Conservation (phyloP, 169 alveolate species). For the Eimeria necatrix region DNA sequence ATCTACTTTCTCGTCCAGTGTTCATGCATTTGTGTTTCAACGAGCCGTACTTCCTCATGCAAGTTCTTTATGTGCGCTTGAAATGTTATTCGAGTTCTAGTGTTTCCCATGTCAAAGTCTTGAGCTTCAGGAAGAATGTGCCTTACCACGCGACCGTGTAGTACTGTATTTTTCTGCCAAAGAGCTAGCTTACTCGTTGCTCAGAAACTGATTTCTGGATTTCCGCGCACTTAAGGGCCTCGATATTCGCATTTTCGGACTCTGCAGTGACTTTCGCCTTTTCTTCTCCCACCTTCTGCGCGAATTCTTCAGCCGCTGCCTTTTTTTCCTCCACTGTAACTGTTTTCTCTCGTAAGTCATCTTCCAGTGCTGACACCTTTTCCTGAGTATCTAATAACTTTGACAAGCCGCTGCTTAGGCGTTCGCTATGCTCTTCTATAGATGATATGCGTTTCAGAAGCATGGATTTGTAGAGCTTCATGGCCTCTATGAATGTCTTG, state of each 20-base stretch:
- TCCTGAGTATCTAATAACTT: slow-evolving; percentile 94
- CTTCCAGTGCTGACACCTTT: slow-evolving; percentile 92
- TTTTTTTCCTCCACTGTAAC: slow-evolving; percentile 95
- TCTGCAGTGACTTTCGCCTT: slow-evolving; percentile 95
- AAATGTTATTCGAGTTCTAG: too few relatives aligned
- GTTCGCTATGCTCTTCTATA: slow-evolving; percentile 88
- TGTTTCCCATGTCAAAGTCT: too few relatives aligned
- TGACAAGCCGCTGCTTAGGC: slow-evolving; percentile 94
- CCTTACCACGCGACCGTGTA: too few relatives aligned
- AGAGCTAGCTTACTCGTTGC: slow-evolving; percentile 84
- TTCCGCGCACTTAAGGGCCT: slow-evolving; percentile 95
- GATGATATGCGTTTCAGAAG: slow-evolving; percentile 88
- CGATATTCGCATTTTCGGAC: slow-evolving; percentile 93
- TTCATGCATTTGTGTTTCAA: too few relatives aligned
- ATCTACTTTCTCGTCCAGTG: too few relatives aligned
- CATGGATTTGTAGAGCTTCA: slow-evolving; percentile 94
- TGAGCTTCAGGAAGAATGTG: too few relatives aligned
- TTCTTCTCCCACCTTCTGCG: slow-evolving; percentile 95
- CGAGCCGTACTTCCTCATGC: too few relatives aligned
- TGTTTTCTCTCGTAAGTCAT: slow-evolving; percentile 92
- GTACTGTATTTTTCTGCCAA: not conserved
- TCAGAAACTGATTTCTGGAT: slow-evolving; percentile 94
- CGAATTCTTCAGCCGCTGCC: slow-evolving; percentile 96
- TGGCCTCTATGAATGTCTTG: slow-evolving; percentile 96
- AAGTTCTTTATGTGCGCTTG: too few relatives aligned